Conservation (phyloP, 306 rosid genomes). For the Quercus variabilis region DNA sequence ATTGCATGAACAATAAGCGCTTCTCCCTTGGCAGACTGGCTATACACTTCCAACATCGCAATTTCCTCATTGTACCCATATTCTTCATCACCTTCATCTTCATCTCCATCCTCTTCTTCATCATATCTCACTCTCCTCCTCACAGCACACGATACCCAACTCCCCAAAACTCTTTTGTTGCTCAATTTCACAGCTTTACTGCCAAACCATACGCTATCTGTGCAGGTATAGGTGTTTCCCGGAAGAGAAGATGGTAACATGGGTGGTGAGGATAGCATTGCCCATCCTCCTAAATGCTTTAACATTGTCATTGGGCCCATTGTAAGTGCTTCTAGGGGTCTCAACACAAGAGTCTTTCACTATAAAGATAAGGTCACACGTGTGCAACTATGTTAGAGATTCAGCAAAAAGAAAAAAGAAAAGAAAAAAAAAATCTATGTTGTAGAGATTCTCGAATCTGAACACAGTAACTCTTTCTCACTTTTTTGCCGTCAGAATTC, state of each 20-base stretch:
- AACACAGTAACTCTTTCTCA: too few species aligned
- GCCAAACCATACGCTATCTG: slow-evolving; percentile 5
- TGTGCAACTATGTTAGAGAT: too few species aligned
- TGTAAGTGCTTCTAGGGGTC: background rate
- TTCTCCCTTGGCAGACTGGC: slow-evolving; percentile 59
- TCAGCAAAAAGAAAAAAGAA: too few species aligned
- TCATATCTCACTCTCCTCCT: slow-evolving; percentile 59
- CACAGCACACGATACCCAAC: slow-evolving; percentile 27
- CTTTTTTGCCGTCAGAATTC: too few species aligned
- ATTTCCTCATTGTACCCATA: slow-evolving; percentile 62
- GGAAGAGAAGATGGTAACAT: slow-evolving; percentile 22
- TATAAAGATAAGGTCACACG: background rate
- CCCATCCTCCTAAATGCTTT: slow-evolving; percentile 6
- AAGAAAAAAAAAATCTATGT: too few species aligned
- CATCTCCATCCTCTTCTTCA: slow-evolving; percentile 37
- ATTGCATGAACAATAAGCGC: slow-evolving; percentile 69
- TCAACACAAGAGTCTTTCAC: background rate
- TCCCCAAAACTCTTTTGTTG: slow-evolving; percentile 4
- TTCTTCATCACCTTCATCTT: slow-evolving; percentile 32
- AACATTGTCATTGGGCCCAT: background rate
- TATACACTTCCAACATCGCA: slow-evolving; percentile 58
- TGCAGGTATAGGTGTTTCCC: background rate
- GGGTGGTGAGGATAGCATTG: slow-evolving; percentile 12
- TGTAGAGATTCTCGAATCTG: too few species aligned
- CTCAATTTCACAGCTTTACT: slow-evolving; percentile 6